These are phyloP conservation scores for Zygoascus ofunaensis DNA, from an alignment of 805 yeast genomes.

Conservation along the genomic window DNA sequence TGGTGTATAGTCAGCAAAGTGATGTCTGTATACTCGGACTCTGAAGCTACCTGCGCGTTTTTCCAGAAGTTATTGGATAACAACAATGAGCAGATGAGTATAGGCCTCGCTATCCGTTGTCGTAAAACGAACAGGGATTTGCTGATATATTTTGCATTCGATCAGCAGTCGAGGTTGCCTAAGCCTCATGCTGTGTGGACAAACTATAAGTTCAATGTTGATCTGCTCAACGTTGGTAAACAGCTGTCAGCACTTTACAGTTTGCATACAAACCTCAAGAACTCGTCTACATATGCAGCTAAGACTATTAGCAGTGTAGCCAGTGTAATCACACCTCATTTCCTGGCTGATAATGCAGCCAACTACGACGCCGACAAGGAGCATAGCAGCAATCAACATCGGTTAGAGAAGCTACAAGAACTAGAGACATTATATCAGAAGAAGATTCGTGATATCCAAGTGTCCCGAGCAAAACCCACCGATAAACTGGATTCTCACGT, in stretches of 20 bases:
- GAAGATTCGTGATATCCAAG: neutral
- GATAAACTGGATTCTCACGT: neutral
- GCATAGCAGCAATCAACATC: too few relatives aligned
- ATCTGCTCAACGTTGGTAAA: neutral
- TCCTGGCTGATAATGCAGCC: neutral
- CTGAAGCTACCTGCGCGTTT: slow-evolving; percentile 5
- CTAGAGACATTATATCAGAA: neutral
- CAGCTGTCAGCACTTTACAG: neutral
- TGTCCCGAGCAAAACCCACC: neutral
- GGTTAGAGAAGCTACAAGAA: neutral
- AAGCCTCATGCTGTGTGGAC: neutral
- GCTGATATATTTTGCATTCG: neutral
- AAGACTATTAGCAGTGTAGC: neutral
- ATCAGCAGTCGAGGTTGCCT: neutral
- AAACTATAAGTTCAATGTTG: neutral
- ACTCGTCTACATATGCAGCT: neutral
- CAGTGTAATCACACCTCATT: neutral
- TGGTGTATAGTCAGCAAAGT: slow-evolving; percentile 13
- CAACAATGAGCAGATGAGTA: neutral
- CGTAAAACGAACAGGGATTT: neutral
- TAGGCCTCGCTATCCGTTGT: neutral
- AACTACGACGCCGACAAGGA: too few relatives aligned
- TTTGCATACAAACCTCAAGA: neutral
- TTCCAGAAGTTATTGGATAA: slow-evolving; percentile 9
- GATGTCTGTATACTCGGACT: slow-evolving; percentile 7